Evolutionary conservation across 2,329 filamentous ascomycete genomes (phyloP).

Genomic region (Diplocarpon rosae): DNA sequence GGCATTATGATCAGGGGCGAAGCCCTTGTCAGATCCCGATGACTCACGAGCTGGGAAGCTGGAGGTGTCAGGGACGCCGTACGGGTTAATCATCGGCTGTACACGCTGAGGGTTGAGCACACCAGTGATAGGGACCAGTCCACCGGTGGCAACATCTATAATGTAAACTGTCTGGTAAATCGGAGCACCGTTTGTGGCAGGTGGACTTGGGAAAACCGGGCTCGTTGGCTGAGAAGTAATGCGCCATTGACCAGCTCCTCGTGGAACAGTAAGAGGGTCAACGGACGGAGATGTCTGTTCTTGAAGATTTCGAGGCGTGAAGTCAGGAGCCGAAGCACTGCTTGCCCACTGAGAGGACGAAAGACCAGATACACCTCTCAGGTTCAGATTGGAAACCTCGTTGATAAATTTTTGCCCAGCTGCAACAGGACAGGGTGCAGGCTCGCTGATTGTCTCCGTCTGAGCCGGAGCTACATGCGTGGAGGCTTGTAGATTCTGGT

Average conservation of each 20-base stretch:
- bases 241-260: too few species aligned
- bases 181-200: too few species aligned
- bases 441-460: background rate
- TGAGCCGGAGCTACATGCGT: background rate
- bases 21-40: background rate
- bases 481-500: background rate
- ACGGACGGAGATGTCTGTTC: too few species aligned
- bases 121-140: too few species aligned
- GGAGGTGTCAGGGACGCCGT: background rate
- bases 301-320: background rate
- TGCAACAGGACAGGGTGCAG: background rate
- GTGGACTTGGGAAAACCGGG: too few species aligned
- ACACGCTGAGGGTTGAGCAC: too few species aligned
- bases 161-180: too few species aligned
- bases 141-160: too few species aligned
- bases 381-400: background rate
- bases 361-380: background rate
- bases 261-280: too few species aligned
- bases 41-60: background rate
- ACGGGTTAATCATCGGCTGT: too few species aligned
- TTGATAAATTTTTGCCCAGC: background rate
- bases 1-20: slow-evolving; percentile 3
- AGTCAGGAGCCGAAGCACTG: background rate
- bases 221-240: too few species aligned
- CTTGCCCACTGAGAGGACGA: background rate